Evolutionary conservation across 2,329 filamentous ascomycete genomes (phyloP).

Genomic region (Seiridium unicorne): DNA sequence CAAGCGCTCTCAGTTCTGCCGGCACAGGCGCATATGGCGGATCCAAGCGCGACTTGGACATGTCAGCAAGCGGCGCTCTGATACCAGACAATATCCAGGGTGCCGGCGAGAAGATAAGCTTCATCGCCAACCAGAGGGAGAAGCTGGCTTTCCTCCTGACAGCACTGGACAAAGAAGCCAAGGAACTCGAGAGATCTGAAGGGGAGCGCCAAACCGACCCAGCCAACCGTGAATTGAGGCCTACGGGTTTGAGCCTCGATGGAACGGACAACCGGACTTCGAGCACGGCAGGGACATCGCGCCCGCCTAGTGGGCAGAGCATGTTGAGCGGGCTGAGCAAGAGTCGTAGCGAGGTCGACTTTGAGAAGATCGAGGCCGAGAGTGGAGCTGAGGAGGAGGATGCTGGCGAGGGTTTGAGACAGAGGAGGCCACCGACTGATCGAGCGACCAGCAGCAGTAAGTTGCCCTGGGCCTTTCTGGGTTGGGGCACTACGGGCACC

Average conservation of each 20-base stretch:
- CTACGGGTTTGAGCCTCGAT: conserved; percentile 26
- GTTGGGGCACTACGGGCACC: conserved; percentile 21
- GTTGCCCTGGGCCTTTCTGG: conserved; percentile 22
- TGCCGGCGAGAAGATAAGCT: conserved; percentile 67
- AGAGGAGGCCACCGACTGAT: conserved; percentile 16
- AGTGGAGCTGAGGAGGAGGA: conserved; percentile 59
- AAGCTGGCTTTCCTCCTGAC: conserved; percentile 71
- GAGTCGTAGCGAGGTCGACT: conserved; percentile 83
- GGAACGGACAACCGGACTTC: conserved; percentile 25
- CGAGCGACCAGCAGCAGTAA: conserved; percentile 12
- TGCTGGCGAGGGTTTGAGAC: conserved; percentile 30
- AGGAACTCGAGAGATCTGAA: conserved; percentile 47
- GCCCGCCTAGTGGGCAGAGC: conserved; percentile 47
- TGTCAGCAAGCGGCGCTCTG: conserved; percentile 59
- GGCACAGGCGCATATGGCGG: conserved; percentile 32
- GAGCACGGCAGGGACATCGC: conserved; percentile 34
- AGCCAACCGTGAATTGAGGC: conserved; percentile 18
- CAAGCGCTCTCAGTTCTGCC: conserved; percentile 28
- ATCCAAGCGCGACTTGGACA: conserved; percentile 35
- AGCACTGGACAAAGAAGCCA: conserved; percentile 78
- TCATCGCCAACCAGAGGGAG: conserved; percentile 77
- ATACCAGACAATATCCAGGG: conserved; percentile 68
- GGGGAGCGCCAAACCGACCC: conserved; percentile 22
- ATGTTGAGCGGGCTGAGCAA: conserved; percentile 64
- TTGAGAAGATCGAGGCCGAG: conserved; percentile 83